Conservation (phyloP, 2,329 filamentous ascomycete species). For the Claviceps quebecensis region DNA sequence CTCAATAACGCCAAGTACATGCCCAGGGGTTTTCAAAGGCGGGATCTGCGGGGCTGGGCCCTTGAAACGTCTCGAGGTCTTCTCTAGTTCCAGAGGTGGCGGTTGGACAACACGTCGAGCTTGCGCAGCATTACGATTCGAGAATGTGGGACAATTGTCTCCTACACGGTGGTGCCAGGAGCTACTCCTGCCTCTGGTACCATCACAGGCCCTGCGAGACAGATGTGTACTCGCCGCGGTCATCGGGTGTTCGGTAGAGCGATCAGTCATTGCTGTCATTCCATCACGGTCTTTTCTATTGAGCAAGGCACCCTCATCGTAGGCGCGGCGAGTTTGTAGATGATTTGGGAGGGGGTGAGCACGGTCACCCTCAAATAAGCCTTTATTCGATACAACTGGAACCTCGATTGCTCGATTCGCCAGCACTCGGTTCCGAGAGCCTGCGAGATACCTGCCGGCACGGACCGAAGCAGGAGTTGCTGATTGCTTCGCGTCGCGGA, state of each 20-base stretch:
- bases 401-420: background rate
- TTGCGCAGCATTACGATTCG: conserved; percentile 31
- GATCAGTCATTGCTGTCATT: conserved; percentile 28
- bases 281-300: conserved; percentile 14
- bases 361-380: background rate
- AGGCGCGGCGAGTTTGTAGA: background rate
- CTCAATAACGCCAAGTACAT: conserved; percentile 35
- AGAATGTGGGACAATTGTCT: conserved; percentile 45
- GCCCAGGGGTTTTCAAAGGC: conserved; percentile 36
- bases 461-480: background rate
- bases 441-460: background rate
- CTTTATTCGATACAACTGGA: background rate
- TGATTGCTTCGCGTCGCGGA: conserved; percentile 3
- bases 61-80: conserved; percentile 26
- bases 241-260: conserved; percentile 8
- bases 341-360: background rate
- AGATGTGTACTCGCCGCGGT: background rate
- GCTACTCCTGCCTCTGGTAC: conserved; percentile 7
- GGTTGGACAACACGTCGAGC: conserved; percentile 42
- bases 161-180: conserved; percentile 44
- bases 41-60: conserved; percentile 35
- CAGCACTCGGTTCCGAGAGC: background rate
- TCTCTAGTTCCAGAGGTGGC: conserved; percentile 37
- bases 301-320: background rate
- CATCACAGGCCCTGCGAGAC: conserved; percentile 5